phyloP scores from a whole-genome alignment of 1,284 basidiomycete genomes.

The Chondrostereum purpureum region DNA sequence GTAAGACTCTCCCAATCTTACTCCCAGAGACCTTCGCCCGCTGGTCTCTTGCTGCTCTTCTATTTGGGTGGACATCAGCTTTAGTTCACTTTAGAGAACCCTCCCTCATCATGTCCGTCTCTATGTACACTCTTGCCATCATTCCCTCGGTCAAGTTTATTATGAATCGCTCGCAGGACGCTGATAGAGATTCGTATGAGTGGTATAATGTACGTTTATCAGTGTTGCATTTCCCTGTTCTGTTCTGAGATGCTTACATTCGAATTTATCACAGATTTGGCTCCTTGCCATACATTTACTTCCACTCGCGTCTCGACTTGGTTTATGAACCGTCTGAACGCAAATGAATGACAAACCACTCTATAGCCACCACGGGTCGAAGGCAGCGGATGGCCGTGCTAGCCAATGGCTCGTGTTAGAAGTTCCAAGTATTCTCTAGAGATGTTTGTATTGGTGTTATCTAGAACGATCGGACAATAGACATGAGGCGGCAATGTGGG shows the following conservation, averaged over 20 bases:
- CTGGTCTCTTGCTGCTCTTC: conserved; percentile 13
- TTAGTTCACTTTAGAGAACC: conserved; percentile 13
- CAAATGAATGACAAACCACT: no score
- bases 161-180: background rate
- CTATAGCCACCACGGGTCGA: no score
- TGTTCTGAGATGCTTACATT: background rate
- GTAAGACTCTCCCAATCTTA: conserved; percentile 25
- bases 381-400: no score
- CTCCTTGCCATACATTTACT: background rate
- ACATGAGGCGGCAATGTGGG: no score
- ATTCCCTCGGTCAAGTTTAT: conserved; percentile 3
- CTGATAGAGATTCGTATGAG: conserved; percentile 10
- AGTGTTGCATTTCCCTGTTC: background rate
- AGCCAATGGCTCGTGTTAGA: no score
- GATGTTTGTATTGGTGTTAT: no score
- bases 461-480: no score
- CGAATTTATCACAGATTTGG: background rate
- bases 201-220: conserved; percentile 19
- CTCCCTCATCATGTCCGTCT: conserved; percentile 3
- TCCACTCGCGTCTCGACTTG: background rate
- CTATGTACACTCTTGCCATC: conserved; percentile 4
- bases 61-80: conserved; percentile 11
- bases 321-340: no score
- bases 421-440: no score
- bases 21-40: conserved; percentile 15